Conservation (phyloP, 805 yeast genomes). For the Kurtzmaniella fragi region DNA sequence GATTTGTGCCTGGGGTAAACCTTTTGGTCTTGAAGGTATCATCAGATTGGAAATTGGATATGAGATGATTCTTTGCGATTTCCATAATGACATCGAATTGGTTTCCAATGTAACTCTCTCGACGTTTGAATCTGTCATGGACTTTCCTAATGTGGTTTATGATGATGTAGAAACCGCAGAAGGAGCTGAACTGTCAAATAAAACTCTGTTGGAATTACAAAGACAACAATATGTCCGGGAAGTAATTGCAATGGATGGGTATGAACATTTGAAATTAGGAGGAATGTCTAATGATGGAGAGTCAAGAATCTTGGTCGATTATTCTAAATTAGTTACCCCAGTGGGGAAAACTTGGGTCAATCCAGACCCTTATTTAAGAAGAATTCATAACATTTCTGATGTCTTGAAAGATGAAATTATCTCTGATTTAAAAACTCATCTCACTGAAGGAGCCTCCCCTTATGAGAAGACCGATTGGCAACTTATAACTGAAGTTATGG, state of each 20-base stretch:
- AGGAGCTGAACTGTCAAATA: slow-evolving; percentile 1
- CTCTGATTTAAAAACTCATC: slow-evolving; percentile 22
- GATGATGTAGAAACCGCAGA: not conserved
- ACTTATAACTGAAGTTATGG: slow-evolving; percentile 42
- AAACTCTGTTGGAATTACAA: slow-evolving; percentile 13
- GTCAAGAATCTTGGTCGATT: slow-evolving; percentile 45
- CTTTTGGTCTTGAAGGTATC: slow-evolving; percentile 54
- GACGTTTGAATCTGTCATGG: slow-evolving; percentile 30
- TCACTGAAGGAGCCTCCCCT: slow-evolving; percentile 31
- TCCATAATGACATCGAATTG: slow-evolving; percentile 42
- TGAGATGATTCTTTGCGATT: slow-evolving; percentile 59
- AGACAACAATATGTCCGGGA: slow-evolving; percentile 11
- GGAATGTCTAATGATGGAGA: slow-evolving; percentile 45
- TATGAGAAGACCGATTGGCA: slow-evolving; percentile 48
- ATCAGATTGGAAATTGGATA: slow-evolving; percentile 57
- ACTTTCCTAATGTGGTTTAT: slow-evolving; percentile 26
- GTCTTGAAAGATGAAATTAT: slow-evolving; percentile 31
- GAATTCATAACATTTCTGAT: slow-evolving; percentile 31
- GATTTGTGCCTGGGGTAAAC: slow-evolving; percentile 53
- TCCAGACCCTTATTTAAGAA: slow-evolving; percentile 44
- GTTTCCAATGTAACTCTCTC: slow-evolving; percentile 41
- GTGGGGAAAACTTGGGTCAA: slow-evolving; percentile 45
- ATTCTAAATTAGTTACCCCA: slow-evolving; percentile 47
- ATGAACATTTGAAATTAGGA: slow-evolving; percentile 46
- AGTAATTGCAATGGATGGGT: slow-evolving; percentile 27